These are phyloP conservation scores for Silene conica DNA, from an alignment of 148 eudicot genomes.

Conservation along the genomic window DNA sequence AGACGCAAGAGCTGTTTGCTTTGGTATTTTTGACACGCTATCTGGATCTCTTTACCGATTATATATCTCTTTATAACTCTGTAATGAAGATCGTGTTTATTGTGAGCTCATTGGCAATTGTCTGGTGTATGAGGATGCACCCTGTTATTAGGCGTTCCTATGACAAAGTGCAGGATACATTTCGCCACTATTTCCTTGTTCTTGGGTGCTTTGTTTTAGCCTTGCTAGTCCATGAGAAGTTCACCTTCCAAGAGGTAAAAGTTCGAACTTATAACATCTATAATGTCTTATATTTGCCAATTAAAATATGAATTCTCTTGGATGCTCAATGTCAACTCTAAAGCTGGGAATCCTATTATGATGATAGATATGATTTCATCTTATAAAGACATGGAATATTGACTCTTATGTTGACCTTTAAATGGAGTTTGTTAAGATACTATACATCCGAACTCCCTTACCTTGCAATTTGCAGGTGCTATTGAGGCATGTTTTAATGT, in stretches of 20 bases:
- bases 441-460: too few species aligned
- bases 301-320: too few species aligned
- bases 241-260: slow-evolving; percentile 73
- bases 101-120: slow-evolving; percentile 64
- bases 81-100: slow-evolving; percentile 78
- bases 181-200: slow-evolving; percentile 63
- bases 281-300: too few species aligned
- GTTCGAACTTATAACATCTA: not conserved
- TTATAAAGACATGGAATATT: too few species aligned
- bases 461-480: too few species aligned
- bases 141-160: slow-evolving; percentile 63
- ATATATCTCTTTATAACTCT: slow-evolving; percentile 68
- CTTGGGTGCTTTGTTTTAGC: slow-evolving; percentile 61
- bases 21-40: slow-evolving; percentile 77
- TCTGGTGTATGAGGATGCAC: slow-evolving; percentile 79
- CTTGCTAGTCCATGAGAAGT: slow-evolving; percentile 68
- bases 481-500: too few species aligned
- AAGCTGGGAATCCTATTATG: too few species aligned
- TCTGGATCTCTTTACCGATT: slow-evolving; percentile 76
- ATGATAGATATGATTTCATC: too few species aligned
- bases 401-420: not conserved
- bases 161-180: slow-evolving; percentile 72
- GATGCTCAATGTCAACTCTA: too few species aligned
- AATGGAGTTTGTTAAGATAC: not conserved
- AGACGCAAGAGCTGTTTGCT: slow-evolving; percentile 92